Base-by-base conservation (phyloP, 805 yeast genomes). In the Wickerhamomyces chaumierensis region DNA sequence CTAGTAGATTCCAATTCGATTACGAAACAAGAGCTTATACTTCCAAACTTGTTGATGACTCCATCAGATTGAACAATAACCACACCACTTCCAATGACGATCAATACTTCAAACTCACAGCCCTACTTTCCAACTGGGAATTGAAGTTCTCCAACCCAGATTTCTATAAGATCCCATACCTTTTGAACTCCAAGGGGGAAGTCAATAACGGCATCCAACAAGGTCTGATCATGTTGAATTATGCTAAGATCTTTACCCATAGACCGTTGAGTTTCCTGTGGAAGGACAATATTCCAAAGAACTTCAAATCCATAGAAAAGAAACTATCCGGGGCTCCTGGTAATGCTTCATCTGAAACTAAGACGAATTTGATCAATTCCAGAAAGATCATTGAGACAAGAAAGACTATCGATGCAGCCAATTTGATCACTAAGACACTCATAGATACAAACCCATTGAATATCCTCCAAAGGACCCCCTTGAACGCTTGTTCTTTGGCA, bases 171-270 rank as follows among this genome's bases (percentile, higher is more conserved):
- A 53, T 65, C 9, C 73, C 75, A 1, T 61, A 61, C 38, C 51
- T 72, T 23, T 59, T 71, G 12, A 60, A 63, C 43, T 47, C 58
- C 14, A 53, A 54, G 43, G 77, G 77, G 2, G 44, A 43, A 5
- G 70, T 71, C 12, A 72, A 72, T 47, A 75, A 72, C 40, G 78
- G 77, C 21, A 67, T 71, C 3, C 74, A 69, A 38, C 76, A 72
- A 45, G 63, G 75, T 2, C 58, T 67, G 9, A 57, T 70, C 39
- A 51, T 72, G 51, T 57, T 66, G 38, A 67, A 66, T 41, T 71
- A 71, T 51, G 75, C 77, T 1, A 69, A 67, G 43, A 69, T 72
- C n/a, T 71, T 71, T 45, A 68, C 71, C 3, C 75, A 71, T 49
- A 51, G 77, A 40, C 78, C 77, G 3, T 62, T 71, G 40, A 70